Evolutionary conservation across 2,329 filamentous ascomycete genomes (phyloP).

Genomic region (Ceratocystis papillata): DNA sequence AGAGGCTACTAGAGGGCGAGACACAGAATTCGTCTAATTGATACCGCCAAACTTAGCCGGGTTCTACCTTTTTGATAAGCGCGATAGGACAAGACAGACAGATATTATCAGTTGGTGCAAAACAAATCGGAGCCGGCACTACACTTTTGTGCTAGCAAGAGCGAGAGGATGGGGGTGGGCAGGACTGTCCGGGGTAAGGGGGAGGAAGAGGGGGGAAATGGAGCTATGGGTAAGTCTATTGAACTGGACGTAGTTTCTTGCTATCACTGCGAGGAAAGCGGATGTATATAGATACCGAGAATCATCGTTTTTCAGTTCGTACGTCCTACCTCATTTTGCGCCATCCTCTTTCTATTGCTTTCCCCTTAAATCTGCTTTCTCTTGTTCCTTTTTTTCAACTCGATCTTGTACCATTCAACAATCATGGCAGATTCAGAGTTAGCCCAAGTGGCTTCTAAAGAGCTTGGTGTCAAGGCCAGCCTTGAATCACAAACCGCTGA

Average conservation of each 20-base stretch:
- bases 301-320: neutral
- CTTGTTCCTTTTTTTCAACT: neutral
- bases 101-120: neutral
- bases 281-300: neutral
- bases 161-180: neutral
- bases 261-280: neutral
- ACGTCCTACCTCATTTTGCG: neutral
- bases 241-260: no score
- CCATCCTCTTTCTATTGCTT: neutral
- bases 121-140: neutral
- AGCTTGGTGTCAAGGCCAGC: constrained; percentile 13
- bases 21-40: neutral
- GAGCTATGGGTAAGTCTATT: neutral
- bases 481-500: constrained; percentile 11
- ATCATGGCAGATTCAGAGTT: neutral
- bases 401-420: neutral
- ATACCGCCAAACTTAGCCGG: constrained; percentile 12
- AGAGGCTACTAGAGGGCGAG: neutral
- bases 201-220: neutral
- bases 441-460: constrained; percentile 1
- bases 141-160: neutral
- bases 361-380: neutral
- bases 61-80: constrained; percentile 8
- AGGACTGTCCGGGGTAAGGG: neutral
- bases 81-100: neutral